Conservation (phyloP, 257 asterid species). For the Fraxinus pennsylvanica region DNA sequence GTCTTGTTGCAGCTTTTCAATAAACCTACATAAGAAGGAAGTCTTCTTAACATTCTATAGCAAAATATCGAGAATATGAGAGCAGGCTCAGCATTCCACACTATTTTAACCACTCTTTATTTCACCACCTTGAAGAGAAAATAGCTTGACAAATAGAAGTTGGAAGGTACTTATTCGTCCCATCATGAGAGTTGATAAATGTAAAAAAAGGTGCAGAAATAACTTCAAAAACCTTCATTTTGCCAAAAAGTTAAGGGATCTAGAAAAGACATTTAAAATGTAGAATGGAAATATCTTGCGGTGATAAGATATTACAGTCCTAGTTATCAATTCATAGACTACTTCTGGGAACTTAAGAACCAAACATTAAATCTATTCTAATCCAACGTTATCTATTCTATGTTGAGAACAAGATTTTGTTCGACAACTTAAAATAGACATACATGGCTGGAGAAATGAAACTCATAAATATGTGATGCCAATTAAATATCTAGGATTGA, state of each 20-base stretch:
- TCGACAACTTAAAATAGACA: not conserved
- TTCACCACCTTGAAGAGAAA: not conserved
- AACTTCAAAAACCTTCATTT: not conserved
- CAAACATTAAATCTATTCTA: too few species aligned
- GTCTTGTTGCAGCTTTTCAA: constrained; percentile 76
- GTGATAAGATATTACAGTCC: not conserved
- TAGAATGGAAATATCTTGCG: not conserved
- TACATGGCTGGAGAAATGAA: not conserved
- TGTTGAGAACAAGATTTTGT: not conserved
- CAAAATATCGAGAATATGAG: not conserved
- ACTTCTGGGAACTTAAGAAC: not conserved
- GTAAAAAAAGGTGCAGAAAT: not conserved
- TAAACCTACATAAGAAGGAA: constrained; percentile 45
- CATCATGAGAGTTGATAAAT: not conserved
- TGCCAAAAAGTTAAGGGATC: too few species aligned
- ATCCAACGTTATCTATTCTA: not conserved
- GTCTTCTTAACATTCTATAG: not conserved
- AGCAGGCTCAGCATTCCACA: not conserved
- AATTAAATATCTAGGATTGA: not conserved
- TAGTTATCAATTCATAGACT: not conserved
- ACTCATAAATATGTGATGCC: not conserved
- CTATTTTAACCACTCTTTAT: not conserved
- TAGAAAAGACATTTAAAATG: not conserved
- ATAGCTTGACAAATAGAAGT: not conserved
- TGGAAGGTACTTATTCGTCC: not conserved